Evolutionary conservation across 176 grass and related monocot species (phyloP).

Genomic region (Pharus latifolius): DNA sequence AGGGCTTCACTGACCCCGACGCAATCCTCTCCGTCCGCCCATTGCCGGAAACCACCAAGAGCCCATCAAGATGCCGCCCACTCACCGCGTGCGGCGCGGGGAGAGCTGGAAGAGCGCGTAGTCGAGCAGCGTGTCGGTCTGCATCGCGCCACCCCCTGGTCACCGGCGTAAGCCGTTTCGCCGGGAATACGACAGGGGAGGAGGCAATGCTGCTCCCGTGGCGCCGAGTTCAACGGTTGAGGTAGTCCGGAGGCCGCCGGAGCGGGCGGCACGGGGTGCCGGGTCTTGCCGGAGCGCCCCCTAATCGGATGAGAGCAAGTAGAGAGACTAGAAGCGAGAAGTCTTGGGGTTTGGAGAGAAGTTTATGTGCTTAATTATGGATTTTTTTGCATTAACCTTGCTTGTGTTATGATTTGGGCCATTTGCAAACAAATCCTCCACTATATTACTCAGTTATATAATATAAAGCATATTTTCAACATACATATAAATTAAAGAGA

Average conservation of each 20-base stretch:
- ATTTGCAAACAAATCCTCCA: no score
- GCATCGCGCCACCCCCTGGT: slow-evolving; percentile 37
- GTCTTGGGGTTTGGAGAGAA: no score
- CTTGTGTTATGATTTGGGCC: no score
- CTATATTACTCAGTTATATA: no score
- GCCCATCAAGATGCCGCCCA: not conserved
- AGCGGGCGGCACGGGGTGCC: not conserved
- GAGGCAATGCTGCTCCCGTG: slow-evolving; percentile 31
- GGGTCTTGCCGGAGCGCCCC: slow-evolving; percentile 25
- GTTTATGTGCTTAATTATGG: no score
- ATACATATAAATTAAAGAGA: no score
- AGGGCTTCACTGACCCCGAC: slow-evolving; percentile 86
- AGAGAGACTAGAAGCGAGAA: not conserved
- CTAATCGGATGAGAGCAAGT: slow-evolving; percentile 23
- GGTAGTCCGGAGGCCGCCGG: not conserved
- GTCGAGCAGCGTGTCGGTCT: slow-evolving; percentile 63
- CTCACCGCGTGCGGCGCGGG: slow-evolving; percentile 75
- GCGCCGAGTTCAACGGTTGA: slow-evolving; percentile 30
- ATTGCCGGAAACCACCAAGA: slow-evolving; percentile 61
- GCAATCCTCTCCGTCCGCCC: slow-evolving; percentile 95
- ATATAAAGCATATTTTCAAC: no score
- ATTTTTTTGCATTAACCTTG: no score
- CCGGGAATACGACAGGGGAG: slow-evolving; percentile 7
- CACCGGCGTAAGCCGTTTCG: slow-evolving; percentile 16
- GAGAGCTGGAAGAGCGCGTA: slow-evolving; percentile 92